phyloP scores from a whole-genome alignment of 176 grass and related monocot species.

The Lolium multiflorum region DNA sequence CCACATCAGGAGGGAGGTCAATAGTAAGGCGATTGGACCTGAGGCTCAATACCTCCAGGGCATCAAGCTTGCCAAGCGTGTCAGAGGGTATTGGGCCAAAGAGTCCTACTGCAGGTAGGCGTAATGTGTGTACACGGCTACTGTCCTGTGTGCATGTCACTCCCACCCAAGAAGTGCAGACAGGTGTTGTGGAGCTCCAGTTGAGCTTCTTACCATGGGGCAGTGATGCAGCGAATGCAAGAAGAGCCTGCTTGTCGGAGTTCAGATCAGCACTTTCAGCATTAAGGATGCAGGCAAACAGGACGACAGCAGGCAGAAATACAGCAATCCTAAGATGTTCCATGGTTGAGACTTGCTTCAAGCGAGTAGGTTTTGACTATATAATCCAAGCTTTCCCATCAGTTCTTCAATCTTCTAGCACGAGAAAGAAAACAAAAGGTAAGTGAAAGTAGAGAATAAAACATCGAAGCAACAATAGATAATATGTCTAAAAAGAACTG shows the following conservation, averaged over 20 bases:
- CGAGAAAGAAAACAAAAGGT: constrained; percentile 31
- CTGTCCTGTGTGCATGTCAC: constrained; percentile 78
- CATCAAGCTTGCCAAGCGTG: constrained; percentile 92
- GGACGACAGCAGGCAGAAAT: constrained; percentile 49
- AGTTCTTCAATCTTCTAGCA: constrained; percentile 47
- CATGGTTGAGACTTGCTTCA: constrained; percentile 51
- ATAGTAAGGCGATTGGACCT: constrained; percentile 85
- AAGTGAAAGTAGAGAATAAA: constrained; percentile 7
- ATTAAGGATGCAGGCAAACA: constrained; percentile 55
- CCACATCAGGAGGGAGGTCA: constrained; percentile 85
- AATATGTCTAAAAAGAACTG: background rate
- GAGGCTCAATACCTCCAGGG: constrained; percentile 87
- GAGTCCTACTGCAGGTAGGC: constrained; percentile 84
- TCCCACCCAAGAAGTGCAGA: constrained; percentile 93
- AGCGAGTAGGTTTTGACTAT: constrained; percentile 23
- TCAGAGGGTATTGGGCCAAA: constrained; percentile 76
- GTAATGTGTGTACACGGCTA: constrained; percentile 68
- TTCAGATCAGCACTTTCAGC: constrained; percentile 69
- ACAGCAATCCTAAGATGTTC: constrained; percentile 32
- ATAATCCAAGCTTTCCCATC: constrained; percentile 30
- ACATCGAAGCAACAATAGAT: constrained; percentile 1
- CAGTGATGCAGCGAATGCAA: constrained; percentile 78
- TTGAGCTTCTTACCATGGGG: constrained; percentile 91
- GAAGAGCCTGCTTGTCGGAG: constrained; percentile 87
- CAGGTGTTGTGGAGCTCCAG: constrained; percentile 64